Conservation (phyloP, 2,329 filamentous ascomycete species). For the Zasmidium cellare region DNA sequence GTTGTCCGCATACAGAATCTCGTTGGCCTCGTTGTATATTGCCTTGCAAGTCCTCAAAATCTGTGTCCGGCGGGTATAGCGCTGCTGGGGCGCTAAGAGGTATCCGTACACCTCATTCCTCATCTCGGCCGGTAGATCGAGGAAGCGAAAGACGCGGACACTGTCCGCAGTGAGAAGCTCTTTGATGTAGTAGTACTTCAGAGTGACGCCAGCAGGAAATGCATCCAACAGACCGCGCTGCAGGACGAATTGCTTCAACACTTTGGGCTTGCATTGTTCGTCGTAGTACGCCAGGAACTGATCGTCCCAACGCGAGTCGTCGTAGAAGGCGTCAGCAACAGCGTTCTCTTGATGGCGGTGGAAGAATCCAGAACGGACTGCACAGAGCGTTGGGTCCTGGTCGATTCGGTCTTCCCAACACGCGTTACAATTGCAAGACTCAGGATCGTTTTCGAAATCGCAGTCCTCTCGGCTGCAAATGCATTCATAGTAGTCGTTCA, state of each 20-base stretch:
- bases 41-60: constrained; percentile 16
- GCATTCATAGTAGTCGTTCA: too few species aligned
- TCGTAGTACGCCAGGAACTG: constrained; percentile 3
- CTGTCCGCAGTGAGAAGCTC: constrained; percentile 15
- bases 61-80: neutral
- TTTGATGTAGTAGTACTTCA: constrained; percentile 22
- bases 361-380: too few species aligned
- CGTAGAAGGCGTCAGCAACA: neutral
- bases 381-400: too few species aligned
- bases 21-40: constrained; percentile 24
- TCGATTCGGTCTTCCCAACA: too few species aligned
- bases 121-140: constrained; percentile 27
- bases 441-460: too few species aligned
- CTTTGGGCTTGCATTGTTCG: constrained; percentile 5
- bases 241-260: constrained; percentile 19
- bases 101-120: constrained; percentile 22
- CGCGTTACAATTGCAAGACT: too few species aligned
- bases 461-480: too few species aligned
- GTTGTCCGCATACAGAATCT: constrained; percentile 21
- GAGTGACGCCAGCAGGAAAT: constrained; percentile 17
- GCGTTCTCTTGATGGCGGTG: too few species aligned
- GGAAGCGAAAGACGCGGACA: constrained; percentile 18
- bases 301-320: neutral
- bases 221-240: constrained; percentile 20
- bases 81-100: constrained; percentile 6